Percentiles rank a stretch among this genome's conserved stretches.
These are phyloP conservation scores for Euphorbia corollata DNA, from an alignment of 441 rosid genomes.

Conservation along the genomic window DNA sequence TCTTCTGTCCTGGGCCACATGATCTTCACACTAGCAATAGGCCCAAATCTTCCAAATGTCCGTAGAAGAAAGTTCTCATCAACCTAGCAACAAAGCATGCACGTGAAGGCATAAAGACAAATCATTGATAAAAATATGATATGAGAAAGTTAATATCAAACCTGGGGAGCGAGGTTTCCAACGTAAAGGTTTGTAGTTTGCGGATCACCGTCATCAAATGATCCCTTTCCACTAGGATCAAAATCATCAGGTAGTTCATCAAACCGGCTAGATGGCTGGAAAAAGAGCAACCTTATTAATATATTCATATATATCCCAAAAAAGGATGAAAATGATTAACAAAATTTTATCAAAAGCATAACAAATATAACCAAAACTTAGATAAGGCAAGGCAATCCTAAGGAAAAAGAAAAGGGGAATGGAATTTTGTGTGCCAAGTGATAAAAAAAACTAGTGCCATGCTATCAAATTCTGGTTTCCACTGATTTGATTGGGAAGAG, in stretches of 20 bases:
- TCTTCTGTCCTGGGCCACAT: constrained; percentile 99
- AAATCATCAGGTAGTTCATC: constrained; percentile 96
- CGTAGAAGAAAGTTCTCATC: constrained; percentile 97
- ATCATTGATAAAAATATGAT: not conserved
- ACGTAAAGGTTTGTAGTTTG: constrained; percentile 97
- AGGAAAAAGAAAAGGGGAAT: too few species aligned
- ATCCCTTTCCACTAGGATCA: constrained; percentile 98
- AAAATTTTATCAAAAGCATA: not conserved
- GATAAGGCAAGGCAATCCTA: not conserved
- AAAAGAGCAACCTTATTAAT: constrained; percentile 19
- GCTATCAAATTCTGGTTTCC: not conserved
- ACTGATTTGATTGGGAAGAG: not conserved
- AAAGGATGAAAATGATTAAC: not conserved
- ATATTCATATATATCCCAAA: constrained; percentile 4
- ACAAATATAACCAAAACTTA: not conserved
- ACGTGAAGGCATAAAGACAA: constrained; percentile 9
- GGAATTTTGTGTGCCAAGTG: not conserved
- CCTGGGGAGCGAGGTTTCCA: constrained; percentile 97
- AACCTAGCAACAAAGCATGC: constrained; percentile 43
- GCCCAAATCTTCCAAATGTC: constrained; percentile 99
- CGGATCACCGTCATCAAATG: constrained; percentile 98
- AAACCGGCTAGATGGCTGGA: constrained; percentile 84
- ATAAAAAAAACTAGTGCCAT: not conserved
- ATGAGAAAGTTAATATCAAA: constrained; percentile 22
- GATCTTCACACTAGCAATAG: constrained; percentile 98